Evolutionary conservation across 768 basidiomycete genomes (phyloP).

Genomic region (Chalciporus sphaerocephalus): DNA sequence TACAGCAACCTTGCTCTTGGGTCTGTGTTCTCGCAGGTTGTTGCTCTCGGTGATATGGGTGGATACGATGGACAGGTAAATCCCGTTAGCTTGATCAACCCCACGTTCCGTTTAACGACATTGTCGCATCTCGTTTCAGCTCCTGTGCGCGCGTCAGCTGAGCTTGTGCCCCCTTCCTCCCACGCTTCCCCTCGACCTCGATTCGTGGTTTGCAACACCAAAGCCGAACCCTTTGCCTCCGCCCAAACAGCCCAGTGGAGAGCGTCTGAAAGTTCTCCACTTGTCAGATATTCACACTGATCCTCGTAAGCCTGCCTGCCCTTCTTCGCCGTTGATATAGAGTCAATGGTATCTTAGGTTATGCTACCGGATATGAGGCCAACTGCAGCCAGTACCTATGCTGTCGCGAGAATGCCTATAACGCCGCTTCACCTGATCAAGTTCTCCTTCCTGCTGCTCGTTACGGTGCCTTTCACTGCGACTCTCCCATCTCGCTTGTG

Average conservation of each 20-base stretch:
- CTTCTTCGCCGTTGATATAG: too few relatives aligned
- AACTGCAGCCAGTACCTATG: constrained; percentile 63
- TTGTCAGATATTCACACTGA: constrained; percentile 50
- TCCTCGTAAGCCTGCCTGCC: too few relatives aligned
- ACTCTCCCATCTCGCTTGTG: constrained; percentile 55
- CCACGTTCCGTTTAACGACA: not conserved
- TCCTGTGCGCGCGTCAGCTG: constrained; percentile 37
- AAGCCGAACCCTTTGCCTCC: constrained; percentile 45
- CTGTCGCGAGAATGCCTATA: constrained; percentile 52
- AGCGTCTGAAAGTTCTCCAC: constrained; percentile 46
- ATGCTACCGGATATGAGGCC: constrained; percentile 63
- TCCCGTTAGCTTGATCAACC: too few relatives aligned
- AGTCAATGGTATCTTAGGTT: too few relatives aligned
- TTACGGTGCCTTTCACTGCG: constrained; percentile 46
- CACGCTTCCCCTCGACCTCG: constrained; percentile 41
- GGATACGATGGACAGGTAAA: constrained; percentile 49
- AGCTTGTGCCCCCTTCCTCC: constrained; percentile 37
- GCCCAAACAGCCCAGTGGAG: constrained; percentile 39
- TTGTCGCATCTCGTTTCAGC: not conserved
- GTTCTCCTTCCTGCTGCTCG: constrained; percentile 56
- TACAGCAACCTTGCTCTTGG: constrained; percentile 37
- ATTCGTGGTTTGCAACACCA: constrained; percentile 48
- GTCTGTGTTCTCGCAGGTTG: constrained; percentile 42
- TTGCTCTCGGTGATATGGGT: constrained; percentile 42
- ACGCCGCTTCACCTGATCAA: constrained; percentile 43